Base-by-base conservation (phyloP, 371 early-diverging fungal species). In the Mortierella sp. region DNA sequence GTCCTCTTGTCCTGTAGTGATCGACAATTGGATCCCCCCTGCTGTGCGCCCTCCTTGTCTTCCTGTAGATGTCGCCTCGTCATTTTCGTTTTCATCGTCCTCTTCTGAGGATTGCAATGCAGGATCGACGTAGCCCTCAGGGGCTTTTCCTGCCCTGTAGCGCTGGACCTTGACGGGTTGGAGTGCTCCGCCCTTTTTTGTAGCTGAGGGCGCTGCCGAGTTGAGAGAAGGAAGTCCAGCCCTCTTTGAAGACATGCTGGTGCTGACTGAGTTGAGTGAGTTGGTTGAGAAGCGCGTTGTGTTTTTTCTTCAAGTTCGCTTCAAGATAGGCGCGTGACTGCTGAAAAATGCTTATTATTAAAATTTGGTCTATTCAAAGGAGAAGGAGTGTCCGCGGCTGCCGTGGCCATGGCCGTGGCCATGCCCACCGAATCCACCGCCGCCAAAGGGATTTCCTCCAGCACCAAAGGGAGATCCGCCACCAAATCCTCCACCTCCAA, bases 111-210 rank as follows among this genome's bases (percentile, higher is more conserved):
- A 86, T 72, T 86, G 77, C 67, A 79, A 76, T 81, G 86, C 77
- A 55, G 92, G 90, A 80, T 91, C 91, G 34, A 89, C 87, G 69
- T 92, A 91, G 34, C 90, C 90, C 24, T 89, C 90, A 13, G 93
- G 93, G 1, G 90, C 93, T 69, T 91, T 89, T 43, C 93, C 93
- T 19, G 92, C 93, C 64, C 93, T 83, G 71, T 93, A 93, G 6
- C 93, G 91, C 73, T 89, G 91, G 21, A 90, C 91, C 55, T 90
- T 92, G 37, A 83, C 87, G 24, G 89, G 90, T 14, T 91, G 90
- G 24, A 86, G 76, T 31, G 76, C 72, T 8, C 77, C 79, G 13
- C 77, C 79, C 37, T 86, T 86, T 28, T 76, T 81, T 53, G 79
- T 79, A 0, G 53, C 19, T 4, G 85, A 54, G 10, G 67, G 24